phyloP scores from a whole-genome alignment of 1,139 yeast genomes.

The Magnusiomyces tetraspermus region DNA sequence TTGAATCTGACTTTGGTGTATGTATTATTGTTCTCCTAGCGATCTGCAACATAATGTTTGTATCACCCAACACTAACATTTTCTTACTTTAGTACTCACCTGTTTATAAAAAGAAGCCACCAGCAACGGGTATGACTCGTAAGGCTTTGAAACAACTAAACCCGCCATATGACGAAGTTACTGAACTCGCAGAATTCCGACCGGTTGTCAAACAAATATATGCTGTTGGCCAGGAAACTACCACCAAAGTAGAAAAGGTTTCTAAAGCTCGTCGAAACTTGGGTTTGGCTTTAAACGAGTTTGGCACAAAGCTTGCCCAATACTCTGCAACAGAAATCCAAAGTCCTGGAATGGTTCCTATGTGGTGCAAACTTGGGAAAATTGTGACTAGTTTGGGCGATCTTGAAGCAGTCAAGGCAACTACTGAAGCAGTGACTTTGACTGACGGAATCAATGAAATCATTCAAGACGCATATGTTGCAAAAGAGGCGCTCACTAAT shows the following conservation, averaged over 20 bases:
- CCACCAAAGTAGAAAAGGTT: slow-evolving; percentile 45
- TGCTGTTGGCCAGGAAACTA: slow-evolving; percentile 47
- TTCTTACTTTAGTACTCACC: slow-evolving; percentile 35
- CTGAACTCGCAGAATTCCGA: slow-evolving; percentile 71
- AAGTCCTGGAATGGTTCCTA: slow-evolving; percentile 62
- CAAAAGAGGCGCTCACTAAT: slow-evolving; percentile 87
- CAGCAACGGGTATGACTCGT: slow-evolving; percentile 69
- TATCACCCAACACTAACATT: too few relatives aligned
- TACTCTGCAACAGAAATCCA: slow-evolving; percentile 44
- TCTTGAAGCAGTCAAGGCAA: slow-evolving; percentile 60
- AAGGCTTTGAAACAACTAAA: slow-evolving; percentile 85
- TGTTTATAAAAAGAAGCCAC: slow-evolving; percentile 42
- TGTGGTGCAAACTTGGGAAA: slow-evolving; percentile 75
- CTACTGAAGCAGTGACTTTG: slow-evolving; percentile 63
- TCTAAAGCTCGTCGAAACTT: slow-evolving; percentile 48
- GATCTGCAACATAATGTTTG: too few relatives aligned
- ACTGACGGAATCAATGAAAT: slow-evolving; percentile 66
- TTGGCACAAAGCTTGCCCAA: slow-evolving; percentile 48
- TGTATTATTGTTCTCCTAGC: too few relatives aligned
- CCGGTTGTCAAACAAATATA: slow-evolving; percentile 76
- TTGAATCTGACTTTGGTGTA: slow-evolving; percentile 87
- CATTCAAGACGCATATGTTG: slow-evolving; percentile 68
- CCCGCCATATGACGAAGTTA: slow-evolving; percentile 82
- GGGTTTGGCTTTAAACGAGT: slow-evolving; percentile 51
- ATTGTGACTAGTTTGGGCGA: slow-evolving; percentile 67